Conservation (phyloP, 495 filamentous ascomycete species). For the Zalerion maritima region DNA sequence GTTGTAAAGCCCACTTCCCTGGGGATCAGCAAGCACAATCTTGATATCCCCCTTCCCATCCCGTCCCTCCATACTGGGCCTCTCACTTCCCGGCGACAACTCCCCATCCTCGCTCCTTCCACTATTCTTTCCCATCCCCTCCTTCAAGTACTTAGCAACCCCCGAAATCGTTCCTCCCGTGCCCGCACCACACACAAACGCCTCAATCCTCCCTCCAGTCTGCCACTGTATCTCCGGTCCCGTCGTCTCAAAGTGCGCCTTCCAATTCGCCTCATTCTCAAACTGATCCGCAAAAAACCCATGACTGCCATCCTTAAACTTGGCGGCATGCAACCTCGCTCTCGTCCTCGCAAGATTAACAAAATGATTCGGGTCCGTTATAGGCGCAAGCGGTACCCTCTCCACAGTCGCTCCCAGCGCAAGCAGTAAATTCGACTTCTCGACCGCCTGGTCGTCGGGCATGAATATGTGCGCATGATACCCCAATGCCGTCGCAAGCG, state of each 20-base stretch:
- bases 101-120: no score
- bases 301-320: slow-evolving; percentile 23
- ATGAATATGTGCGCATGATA: slow-evolving; percentile 94
- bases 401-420: slow-evolving; percentile 86
- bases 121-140: slow-evolving; percentile 32
- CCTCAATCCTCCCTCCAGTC: slow-evolving; percentile 61
- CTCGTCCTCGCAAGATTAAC: slow-evolving; percentile 81
- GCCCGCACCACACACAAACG: slow-evolving; percentile 89
- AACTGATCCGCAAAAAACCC: slow-evolving; percentile 98
- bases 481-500: slow-evolving; percentile 72
- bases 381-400: slow-evolving; percentile 77
- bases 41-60: slow-evolving; percentile 33
- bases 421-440: slow-evolving; percentile 78
- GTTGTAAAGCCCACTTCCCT: slow-evolving; percentile 88
- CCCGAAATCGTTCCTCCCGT: slow-evolving; percentile 91
- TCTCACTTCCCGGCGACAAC: no score
- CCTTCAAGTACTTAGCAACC: slow-evolving; percentile 69
- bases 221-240: slow-evolving; percentile 81
- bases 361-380: slow-evolving; percentile 80
- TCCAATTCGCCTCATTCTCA: slow-evolving; percentile 75
- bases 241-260: slow-evolving; percentile 67
- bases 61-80: no score
- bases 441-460: slow-evolving; percentile 78
- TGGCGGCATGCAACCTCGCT: slow-evolving; percentile 50
- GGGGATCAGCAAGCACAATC: slow-evolving; percentile 83